These are phyloP conservation scores for Alternaria sp. DNA, from an alignment of 2,329 filamentous ascomycete species.

Conservation along the genomic window DNA sequence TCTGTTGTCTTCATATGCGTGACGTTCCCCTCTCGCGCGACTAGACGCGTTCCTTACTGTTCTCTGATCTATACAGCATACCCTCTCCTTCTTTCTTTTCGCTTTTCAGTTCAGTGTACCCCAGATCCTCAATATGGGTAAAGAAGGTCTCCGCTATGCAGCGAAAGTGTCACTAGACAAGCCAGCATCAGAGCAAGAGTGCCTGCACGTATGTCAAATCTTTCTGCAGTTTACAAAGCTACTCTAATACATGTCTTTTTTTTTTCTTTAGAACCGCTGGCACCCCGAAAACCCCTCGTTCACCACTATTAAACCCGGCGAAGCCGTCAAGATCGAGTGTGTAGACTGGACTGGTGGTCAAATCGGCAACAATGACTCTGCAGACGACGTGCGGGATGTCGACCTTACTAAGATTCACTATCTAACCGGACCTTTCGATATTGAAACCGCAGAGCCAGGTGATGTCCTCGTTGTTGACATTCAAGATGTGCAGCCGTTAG, in stretches of 20 bases:
- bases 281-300: conserved; percentile 84
- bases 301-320: conserved; percentile 78
- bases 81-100: not conserved
- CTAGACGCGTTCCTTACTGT: not conserved
- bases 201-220: conserved; percentile 69
- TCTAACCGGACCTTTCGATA: conserved; percentile 86
- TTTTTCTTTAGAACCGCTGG: conserved; percentile 77
- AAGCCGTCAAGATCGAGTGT: conserved; percentile 94
- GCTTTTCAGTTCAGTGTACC: not conserved
- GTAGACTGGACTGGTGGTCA: conserved; percentile 80
- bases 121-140: conserved; percentile 52
- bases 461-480: conserved; percentile 89
- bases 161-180: conserved; percentile 78
- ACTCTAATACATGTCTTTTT: not conserved
- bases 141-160: conserved; percentile 71
- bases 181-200: conserved; percentile 73
- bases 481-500: conserved; percentile 88
- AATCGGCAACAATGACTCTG: conserved; percentile 86
- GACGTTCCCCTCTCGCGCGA: conserved; percentile 9
- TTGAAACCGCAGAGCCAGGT: conserved; percentile 84
- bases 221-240: conserved; percentile 1
- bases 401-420: conserved; percentile 89
- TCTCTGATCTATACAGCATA: not conserved
- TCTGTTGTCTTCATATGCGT: conserved; percentile 23
- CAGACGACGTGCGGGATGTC: conserved; percentile 86